These are phyloP conservation scores for Backusella westeae DNA, from an alignment of 192 early-diverging fungal genomes.

Conservation along the genomic window DNA sequence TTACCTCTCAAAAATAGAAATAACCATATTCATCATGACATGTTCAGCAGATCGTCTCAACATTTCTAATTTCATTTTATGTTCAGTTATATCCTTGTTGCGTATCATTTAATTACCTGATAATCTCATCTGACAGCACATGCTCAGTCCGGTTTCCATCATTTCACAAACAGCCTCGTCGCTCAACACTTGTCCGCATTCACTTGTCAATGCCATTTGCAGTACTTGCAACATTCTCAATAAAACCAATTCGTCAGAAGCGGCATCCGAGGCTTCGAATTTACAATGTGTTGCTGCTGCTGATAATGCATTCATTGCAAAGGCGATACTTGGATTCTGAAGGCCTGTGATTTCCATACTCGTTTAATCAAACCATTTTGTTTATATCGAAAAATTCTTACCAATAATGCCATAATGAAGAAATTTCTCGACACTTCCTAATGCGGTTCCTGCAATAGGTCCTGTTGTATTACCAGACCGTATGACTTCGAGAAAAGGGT, in stretches of 20 bases:
- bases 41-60: slow-evolving; percentile 75
- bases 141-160: slow-evolving; percentile 95
- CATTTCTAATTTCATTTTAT: slow-evolving; percentile 51
- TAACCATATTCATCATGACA: slow-evolving; percentile 71
- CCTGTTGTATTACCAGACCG: slow-evolving; percentile 91
- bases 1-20: slow-evolving; percentile 75
- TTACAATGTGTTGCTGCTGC: slow-evolving; percentile 92
- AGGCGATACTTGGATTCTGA: slow-evolving; percentile 59
- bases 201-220: slow-evolving; percentile 69
- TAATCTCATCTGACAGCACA: slow-evolving; percentile 93
- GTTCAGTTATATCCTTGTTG: background rate
- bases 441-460: slow-evolving; percentile 89
- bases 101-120: slow-evolving; percentile 52
- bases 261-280: slow-evolving; percentile 92
- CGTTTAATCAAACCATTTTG: too few relatives aligned
- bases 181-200: slow-evolving; percentile 65
- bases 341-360: background rate
- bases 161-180: slow-evolving; percentile 96
- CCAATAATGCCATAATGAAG: slow-evolving; percentile 77
- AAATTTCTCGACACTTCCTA: slow-evolving; percentile 88
- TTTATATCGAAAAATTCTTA: background rate
- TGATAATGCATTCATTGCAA: slow-evolving; percentile 70
- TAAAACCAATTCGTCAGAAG: slow-evolving; percentile 94
- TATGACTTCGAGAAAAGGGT: slow-evolving; percentile 93
- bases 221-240: slow-evolving; percentile 85